Evolutionary conservation across 192 early-diverging fungal genomes (phyloP), one percentile per base, ranked within the genome.

Genomic region (Jimgerdemannia flammicorona): DNA sequence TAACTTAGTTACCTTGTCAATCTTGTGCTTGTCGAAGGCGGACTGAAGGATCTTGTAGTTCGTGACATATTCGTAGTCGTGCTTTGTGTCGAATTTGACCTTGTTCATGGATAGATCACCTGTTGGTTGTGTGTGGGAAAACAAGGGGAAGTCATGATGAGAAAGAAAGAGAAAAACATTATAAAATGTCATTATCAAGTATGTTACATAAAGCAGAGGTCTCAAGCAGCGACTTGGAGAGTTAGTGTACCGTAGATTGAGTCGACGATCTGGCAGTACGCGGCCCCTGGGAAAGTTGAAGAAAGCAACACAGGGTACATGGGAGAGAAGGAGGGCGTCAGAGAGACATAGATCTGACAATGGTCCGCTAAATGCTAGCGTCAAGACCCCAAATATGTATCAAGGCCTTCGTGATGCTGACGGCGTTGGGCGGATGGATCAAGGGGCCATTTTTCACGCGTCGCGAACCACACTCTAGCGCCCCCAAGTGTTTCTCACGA

Each of bases 11-110:
- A 91, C 89, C 85, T 98, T 97, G 84, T 97, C 94, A 67, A 99
- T 85, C 77, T 77, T 94, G 85, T 97, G 92, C 80, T 90, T 93
- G 84, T 94, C 89, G 76, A 99, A 95, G 65, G 85, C 84, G 74
- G 84, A 84, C 77, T 98, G 98, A 40, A 99, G 90, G 44, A 99
- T 86, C 85, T 99, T 98, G 83, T 88, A 99, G 84, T 99, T 99
- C 49, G 87, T 85, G 42, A 98, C 90, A 79, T 94, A 99, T 82
- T 99, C 97, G 82, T 97, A 98, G 76, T 98, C 96, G 70, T 96
- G 93, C 84, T 96, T 97, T 41, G 96, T 93, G 42, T 88, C 84
- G 78, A 98, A 99, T 81, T 97, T 98, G 74, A 99, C 97, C 77
- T 95, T 95, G 71, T 80, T 79, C 76, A 99, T 88, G 29, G 91